Conservation (phyloP, 352 stramenopile genomes). For the Phytopythium mirpurense region DNA sequence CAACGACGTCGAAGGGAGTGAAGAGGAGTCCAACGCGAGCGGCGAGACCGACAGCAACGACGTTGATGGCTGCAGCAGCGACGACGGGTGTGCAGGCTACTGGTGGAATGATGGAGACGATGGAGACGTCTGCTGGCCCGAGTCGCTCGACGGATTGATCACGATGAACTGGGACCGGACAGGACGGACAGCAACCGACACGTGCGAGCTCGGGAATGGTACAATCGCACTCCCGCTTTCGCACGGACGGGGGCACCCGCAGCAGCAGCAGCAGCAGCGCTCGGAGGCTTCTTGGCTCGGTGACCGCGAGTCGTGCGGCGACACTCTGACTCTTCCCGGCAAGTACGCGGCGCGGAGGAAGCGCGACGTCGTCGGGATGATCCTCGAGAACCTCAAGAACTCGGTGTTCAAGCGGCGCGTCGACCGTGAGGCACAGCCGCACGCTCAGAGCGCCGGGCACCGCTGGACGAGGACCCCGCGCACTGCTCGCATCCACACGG, state of each 20-base stretch:
- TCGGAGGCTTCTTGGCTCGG: neutral
- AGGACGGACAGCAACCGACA: neutral
- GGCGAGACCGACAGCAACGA: neutral
- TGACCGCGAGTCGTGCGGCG: neutral
- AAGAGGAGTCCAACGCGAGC: neutral
- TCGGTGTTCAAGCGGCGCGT: slow-evolving; percentile 8
- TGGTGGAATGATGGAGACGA: slow-evolving; percentile 2
- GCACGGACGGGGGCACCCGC: neutral
- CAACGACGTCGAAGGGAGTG: slow-evolving; percentile 2
- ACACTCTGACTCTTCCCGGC: neutral
- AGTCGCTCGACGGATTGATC: slow-evolving; percentile 2
- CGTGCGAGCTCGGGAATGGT: neutral
- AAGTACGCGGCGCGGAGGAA: neutral
- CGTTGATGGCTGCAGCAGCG: neutral
- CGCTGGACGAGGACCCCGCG: neutral
- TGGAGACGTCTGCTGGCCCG: neutral
- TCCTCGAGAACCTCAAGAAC: slow-evolving; percentile 11
- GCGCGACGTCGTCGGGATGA: slow-evolving; percentile 4
- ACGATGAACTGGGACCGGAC: neutral
- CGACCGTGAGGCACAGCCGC: neutral
- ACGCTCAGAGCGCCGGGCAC: neutral
- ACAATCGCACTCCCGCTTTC: neutral
- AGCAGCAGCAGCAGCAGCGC: neutral
- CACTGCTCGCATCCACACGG: neutral
- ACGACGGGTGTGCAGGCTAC: neutral